Base-by-base conservation (phyloP, 257 asterid species). In the Nicotiana undulata region DNA sequence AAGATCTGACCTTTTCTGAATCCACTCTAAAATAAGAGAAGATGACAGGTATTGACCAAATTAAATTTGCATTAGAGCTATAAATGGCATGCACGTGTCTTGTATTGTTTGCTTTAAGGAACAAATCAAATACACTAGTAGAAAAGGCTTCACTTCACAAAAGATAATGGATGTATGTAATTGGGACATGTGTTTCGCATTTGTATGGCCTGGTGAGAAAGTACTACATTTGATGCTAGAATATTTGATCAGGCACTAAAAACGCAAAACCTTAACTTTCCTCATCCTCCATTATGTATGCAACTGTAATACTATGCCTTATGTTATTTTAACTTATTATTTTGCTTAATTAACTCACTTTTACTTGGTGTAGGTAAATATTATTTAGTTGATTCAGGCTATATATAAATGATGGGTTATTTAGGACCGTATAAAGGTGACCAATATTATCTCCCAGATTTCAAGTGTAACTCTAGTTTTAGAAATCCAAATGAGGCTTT, bases 51-150 rank as follows among this genome's bases (percentile, higher is more conserved):
- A 63, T 9, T 16, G 6, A 1, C 22, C 78, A 8, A 24, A 80
- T 80, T 59, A 51, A 65, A 64, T 76, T 76, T 65, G 15, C 6
- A 65, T 76, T 63, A 74, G 85, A 4, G 78, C 78, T 12, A 63
- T 53, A 6, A 52, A 82, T 15, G 81, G 72, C 1, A 77, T 58
- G 7, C 79, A 64, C 18, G 55, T 82, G 12, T 2, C 17, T 3
- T 76, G 52, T 3, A 15, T 11, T 8, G 24, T 75, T 16, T 46
- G 32, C 3, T 8, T 1, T 7, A 13, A 29, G 4, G 24, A 49
- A 4, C 61, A 82, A 32, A 24, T 64, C 0, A 55, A 65, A 6
- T 82, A 61, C 18, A 82, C 76, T 13, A 37, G 72, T 3, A 29
- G 63, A 8, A 76, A 76, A 55, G 34, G 63, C 1, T 24, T 22